Evolutionary conservation across 2,329 filamentous ascomycete genomes (phyloP).

Genomic region (Xylariales sp.): DNA sequence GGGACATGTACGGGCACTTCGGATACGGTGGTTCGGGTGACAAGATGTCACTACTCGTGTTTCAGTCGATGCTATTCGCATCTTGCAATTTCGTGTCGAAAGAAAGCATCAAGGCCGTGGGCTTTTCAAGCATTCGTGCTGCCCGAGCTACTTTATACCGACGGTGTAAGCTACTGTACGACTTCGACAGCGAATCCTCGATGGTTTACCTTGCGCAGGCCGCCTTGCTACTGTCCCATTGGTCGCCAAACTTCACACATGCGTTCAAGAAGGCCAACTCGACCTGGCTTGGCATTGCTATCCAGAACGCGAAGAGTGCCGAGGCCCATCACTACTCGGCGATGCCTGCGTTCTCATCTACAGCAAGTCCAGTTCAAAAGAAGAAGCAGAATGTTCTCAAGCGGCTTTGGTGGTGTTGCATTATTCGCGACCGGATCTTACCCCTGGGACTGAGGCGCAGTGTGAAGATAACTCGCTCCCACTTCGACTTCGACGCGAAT

Average conservation of each 20-base stretch:
- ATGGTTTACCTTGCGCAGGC: slow-evolving; percentile 36
- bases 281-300: slow-evolving; percentile 44
- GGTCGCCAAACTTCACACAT: slow-evolving; percentile 28
- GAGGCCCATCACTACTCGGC: slow-evolving; percentile 38
- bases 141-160: slow-evolving; percentile 41
- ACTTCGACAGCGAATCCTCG: slow-evolving; percentile 40
- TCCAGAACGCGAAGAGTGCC: slow-evolving; percentile 43
- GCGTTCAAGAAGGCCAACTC: slow-evolving; percentile 37
- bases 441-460: slow-evolving; percentile 44
- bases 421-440: slow-evolving; percentile 47
- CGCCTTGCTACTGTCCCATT: slow-evolving; percentile 38
- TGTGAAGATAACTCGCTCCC: slow-evolving; percentile 42
- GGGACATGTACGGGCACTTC: slow-evolving; percentile 36
- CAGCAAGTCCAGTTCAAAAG: slow-evolving; percentile 26
- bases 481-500: slow-evolving; percentile 39
- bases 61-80: slow-evolving; percentile 41
- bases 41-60: slow-evolving; percentile 38
- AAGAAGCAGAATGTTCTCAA: slow-evolving; percentile 39
- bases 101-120: slow-evolving; percentile 33
- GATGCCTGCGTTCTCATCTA: slow-evolving; percentile 25
- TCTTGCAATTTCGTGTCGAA: slow-evolving; percentile 38
- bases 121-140: slow-evolving; percentile 36
- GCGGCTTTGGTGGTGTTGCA: slow-evolving; percentile 51
- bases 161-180: slow-evolving; percentile 35
- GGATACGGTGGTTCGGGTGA: slow-evolving; percentile 17